Base-by-base conservation (phyloP, 1,284 basidiomycete species). In the Athelia sp. region DNA sequence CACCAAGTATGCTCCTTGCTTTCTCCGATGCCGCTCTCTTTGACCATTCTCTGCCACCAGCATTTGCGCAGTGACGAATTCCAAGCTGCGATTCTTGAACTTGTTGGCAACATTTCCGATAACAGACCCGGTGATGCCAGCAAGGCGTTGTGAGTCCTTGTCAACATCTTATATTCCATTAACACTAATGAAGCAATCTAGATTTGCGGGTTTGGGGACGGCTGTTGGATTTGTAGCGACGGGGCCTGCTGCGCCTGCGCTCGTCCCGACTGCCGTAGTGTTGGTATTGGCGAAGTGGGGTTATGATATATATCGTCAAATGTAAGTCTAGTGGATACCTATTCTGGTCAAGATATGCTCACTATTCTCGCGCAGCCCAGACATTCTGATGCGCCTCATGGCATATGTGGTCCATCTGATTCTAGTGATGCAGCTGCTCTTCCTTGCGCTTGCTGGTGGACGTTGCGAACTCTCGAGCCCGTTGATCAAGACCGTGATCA, bases 271-370 rank as follows among this genome's bases (percentile, higher is more conserved):
- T 26, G 54, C 54, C 21, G 58, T 56, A n/a, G 34, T 49, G 10
- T 15, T 58, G 17, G 58, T 59, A 4, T 35, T 61, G 8, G 60
- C 54, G 8, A 57, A 48, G 47, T 66, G 55, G 64, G 54, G 55
- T 1, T 54, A 56, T 26, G 50, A 58, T 13, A 43, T 53, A 2
- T 54, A 61, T 46, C 50, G 52, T 18, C 52, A 57, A 48, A 56
- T 58, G 56, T 61, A 47, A 51, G 52, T 54, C 9, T 21, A 29
- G 13, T 29, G 26, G 13, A 40, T 40, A n/a, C n/a, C 32, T 34
- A 11, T n/a, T n/a, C 19, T 21, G 36, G n/a, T 17, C n/a, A 6
- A 40, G 6, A 21, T 21, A 40, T n/a, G 15, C 15, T 40, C 6
- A 40, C 15, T n/a, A 6, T 17, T n/a, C 19, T 17, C 13, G 4